Evolutionary conservation across 129 eudicot species (phyloP).

Genomic region (Flaveria sonorensis): DNA sequence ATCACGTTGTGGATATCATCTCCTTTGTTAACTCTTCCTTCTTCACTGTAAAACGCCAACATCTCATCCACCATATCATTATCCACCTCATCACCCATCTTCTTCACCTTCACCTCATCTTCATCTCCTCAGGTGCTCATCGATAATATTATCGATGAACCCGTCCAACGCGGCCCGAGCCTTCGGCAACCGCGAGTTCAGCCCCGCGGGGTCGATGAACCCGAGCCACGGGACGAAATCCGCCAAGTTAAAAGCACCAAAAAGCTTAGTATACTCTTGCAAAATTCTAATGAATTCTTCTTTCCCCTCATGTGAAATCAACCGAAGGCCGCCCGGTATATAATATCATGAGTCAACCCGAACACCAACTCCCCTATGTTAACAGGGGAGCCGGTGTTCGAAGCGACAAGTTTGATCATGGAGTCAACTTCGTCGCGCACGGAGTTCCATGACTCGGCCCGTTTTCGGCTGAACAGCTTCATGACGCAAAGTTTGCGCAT

Average conservation of each 20-base stretch:
- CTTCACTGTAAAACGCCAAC: conserved; percentile 20
- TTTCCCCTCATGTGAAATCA: conserved; percentile 13
- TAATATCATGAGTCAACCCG: conserved; percentile 14
- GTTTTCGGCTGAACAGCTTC: conserved; percentile 26
- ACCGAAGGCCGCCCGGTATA: conserved; percentile 22
- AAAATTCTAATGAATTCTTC: conserved; percentile 16
- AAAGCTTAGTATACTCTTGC: conserved; percentile 4
- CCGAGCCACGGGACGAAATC: conserved; percentile 16
- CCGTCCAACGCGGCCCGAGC: conserved; percentile 16
- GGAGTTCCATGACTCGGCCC: conserved; percentile 28
- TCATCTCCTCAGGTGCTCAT: not conserved
- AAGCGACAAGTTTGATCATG: not conserved
- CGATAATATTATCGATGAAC: conserved; percentile 22
- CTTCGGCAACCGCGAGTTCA: not conserved
- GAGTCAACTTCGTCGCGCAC: conserved; percentile 7
- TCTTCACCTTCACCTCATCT: not conserved
- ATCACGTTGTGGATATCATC: conserved; percentile 6
- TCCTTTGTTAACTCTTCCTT: not conserved
- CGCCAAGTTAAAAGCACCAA: conserved; percentile 22
- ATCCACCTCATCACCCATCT: not conserved
- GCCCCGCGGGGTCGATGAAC: not conserved
- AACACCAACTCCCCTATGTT: conserved; percentile 17
- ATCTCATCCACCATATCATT: conserved; percentile 27
- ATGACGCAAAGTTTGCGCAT: conserved; percentile 26
- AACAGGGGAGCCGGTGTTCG: not conserved